Conservation (phyloP, 345 rosid genomes). For the Camelina sativa region DNA sequence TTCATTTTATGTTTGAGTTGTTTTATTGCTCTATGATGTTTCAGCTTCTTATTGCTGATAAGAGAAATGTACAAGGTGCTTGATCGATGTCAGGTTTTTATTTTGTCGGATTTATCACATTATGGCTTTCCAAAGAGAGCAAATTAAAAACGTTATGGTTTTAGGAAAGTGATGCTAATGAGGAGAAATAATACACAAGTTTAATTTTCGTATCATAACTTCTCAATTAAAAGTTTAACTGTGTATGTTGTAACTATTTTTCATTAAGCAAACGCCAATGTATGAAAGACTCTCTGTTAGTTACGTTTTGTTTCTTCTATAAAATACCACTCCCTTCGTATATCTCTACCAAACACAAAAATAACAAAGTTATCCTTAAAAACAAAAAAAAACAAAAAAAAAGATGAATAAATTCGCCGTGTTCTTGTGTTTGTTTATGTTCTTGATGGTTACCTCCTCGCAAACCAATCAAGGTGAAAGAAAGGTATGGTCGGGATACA, state of each 20-base stretch:
- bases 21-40: not conserved
- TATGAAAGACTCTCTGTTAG: not conserved
- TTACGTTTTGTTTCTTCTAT: not conserved
- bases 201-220: not conserved
- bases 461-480: not conserved
- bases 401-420: not conserved
- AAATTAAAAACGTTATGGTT: too few relatives aligned
- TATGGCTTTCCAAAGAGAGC: too few relatives aligned
- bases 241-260: too few relatives aligned
- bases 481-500: not conserved
- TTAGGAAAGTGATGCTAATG: too few relatives aligned
- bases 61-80: not conserved
- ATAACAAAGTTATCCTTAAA: too few relatives aligned
- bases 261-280: not conserved
- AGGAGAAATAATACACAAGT: not conserved
- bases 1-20: not conserved
- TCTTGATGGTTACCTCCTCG: not conserved
- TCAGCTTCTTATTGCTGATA: not conserved
- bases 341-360: not conserved
- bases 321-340: not conserved
- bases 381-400: not conserved
- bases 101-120: too few relatives aligned
- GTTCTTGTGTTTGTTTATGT: not conserved
- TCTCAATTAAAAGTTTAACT: not conserved
- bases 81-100: not conserved